These are phyloP conservation scores for Cladosporium colombiae DNA, from an alignment of 2,329 filamentous ascomycete genomes.

Conservation along the genomic window DNA sequence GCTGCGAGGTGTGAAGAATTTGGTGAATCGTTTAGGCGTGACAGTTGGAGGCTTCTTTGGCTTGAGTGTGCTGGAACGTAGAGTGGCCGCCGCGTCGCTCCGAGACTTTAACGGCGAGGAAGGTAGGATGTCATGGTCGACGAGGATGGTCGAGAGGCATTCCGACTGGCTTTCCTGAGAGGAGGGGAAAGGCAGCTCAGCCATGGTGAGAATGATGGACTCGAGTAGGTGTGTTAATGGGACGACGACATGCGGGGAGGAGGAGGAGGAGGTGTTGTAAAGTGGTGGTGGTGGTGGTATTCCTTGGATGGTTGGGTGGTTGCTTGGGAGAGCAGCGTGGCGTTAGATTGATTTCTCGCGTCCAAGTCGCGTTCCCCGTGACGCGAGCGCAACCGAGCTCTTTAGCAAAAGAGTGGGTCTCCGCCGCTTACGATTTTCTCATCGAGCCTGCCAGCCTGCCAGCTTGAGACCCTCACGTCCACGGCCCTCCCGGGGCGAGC, in stretches of 20 bases:
- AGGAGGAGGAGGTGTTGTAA: background rate
- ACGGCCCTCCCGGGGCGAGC: background rate
- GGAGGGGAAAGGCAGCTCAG: constrained; percentile 32
- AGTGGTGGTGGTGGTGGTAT: background rate
- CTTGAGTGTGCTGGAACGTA: constrained; percentile 38
- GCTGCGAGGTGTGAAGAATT: constrained; percentile 53
- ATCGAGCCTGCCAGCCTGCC: background rate
- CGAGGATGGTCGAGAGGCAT: constrained; percentile 27
- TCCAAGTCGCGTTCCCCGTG: background rate
- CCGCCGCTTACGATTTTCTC: background rate
- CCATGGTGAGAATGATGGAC: constrained; percentile 26
- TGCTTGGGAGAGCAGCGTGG: constrained; percentile 14
- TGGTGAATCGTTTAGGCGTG: constrained; percentile 53
- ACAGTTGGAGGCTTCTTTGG: constrained; percentile 51
- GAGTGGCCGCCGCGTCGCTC: constrained; percentile 14
- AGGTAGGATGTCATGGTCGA: constrained; percentile 36
- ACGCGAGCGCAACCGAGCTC: background rate
- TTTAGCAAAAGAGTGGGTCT: background rate
- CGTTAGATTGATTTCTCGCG: background rate
- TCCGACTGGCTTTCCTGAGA: constrained; percentile 39
- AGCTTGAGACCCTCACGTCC: background rate
- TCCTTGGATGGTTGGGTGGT: background rate
- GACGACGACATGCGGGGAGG: background rate
- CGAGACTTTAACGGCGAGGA: constrained; percentile 31
- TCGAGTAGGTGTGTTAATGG: background rate